Evolutionary conservation across 2,329 filamentous ascomycete genomes (phyloP).

Genomic region (Elsinoe ampelina): DNA sequence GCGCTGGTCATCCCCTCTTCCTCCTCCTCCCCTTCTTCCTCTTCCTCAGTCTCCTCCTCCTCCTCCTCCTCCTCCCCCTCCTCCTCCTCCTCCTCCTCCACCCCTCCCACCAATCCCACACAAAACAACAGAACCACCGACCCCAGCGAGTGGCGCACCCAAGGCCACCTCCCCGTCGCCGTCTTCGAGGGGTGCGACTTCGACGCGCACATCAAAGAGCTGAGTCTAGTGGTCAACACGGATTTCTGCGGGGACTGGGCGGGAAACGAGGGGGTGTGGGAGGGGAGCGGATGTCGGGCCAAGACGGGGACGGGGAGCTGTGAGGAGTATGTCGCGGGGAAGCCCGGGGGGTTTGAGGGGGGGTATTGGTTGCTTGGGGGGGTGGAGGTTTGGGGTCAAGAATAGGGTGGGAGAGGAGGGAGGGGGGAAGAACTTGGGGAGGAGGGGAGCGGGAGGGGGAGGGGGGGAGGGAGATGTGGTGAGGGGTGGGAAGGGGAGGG

Average conservation of each 20-base stretch:
- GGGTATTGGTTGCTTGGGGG: conserved; percentile 71
- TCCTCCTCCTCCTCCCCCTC: not conserved
- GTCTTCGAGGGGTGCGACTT: conserved; percentile 65
- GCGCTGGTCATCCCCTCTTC: conserved; percentile 46
- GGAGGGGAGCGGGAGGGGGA: not conserved
- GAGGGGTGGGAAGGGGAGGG: too few species aligned
- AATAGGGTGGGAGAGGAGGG: not conserved
- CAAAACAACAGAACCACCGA: too few species aligned
- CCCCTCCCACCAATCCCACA: conserved; percentile 39
- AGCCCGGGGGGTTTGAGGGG: conserved; percentile 60
- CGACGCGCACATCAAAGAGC: conserved; percentile 55
- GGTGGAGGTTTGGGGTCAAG: conserved; percentile 48
- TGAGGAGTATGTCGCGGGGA: conserved; percentile 59
- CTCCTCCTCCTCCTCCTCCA: conserved; percentile 15
- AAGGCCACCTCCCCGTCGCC: conserved; percentile 46
- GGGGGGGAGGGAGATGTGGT: too few species aligned
- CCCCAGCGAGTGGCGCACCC: not conserved
- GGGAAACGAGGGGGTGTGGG: conserved; percentile 52
- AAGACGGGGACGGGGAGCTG: conserved; percentile 53
- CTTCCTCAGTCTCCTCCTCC: too few species aligned
- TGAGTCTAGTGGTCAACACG: conserved; percentile 73
- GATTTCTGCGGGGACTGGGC: conserved; percentile 88
- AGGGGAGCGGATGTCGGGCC: conserved; percentile 48
- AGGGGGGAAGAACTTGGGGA: not conserved
- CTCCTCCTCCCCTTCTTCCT: too few species aligned